These are phyloP conservation scores for Sclerotinia trifoliorum DNA, from an alignment of 2,329 filamentous ascomycete genomes.

Conservation along the genomic window DNA sequence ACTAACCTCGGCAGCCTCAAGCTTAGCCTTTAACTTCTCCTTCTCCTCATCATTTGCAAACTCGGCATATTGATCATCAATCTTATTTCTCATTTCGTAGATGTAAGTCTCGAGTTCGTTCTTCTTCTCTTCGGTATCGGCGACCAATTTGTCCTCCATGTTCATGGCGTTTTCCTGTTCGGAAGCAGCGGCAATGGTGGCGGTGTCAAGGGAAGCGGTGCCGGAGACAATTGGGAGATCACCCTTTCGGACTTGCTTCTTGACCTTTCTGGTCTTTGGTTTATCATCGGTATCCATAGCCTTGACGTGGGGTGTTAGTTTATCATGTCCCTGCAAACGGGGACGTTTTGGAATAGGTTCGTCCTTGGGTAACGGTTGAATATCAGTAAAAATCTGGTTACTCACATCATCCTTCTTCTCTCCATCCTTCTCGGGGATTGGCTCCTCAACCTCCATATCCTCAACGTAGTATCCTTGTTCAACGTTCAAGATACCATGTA, in stretches of 20 bases:
- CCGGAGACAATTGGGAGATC: constrained; percentile 84
- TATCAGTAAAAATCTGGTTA: constrained; percentile 23
- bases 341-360: constrained; percentile 33
- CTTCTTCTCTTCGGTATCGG: constrained; percentile 99
- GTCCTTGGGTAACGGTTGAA: constrained; percentile 29
- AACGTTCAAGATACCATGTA: constrained; percentile 93
- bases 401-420: constrained; percentile 67
- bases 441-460: constrained; percentile 95
- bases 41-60: constrained; percentile 93
- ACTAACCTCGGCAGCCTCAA: constrained; percentile 82
- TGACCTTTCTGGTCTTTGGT: constrained; percentile 89
- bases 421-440: constrained; percentile 65
- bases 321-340: constrained; percentile 29
- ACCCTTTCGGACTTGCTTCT: constrained; percentile 98
- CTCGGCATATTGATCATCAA: constrained; percentile 86
- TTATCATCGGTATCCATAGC: constrained; percentile 83
- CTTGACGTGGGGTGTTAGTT: constrained; percentile 36
- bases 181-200: constrained; percentile 61
- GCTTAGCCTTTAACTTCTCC: constrained; percentile 77
- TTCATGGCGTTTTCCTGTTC: constrained; percentile 91
- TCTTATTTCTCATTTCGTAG: constrained; percentile 94
- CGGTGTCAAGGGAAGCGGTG: constrained; percentile 73
- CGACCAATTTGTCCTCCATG: constrained; percentile 97
- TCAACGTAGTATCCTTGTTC: constrained; percentile 98
- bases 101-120: constrained; percentile 98